A percentile compares a stretch with the other conserved stretches of the same genome.
These are phyloP conservation scores for Tetracentron sinense DNA, from an alignment of 164 flowering plant species.

Conservation along the genomic window DNA sequence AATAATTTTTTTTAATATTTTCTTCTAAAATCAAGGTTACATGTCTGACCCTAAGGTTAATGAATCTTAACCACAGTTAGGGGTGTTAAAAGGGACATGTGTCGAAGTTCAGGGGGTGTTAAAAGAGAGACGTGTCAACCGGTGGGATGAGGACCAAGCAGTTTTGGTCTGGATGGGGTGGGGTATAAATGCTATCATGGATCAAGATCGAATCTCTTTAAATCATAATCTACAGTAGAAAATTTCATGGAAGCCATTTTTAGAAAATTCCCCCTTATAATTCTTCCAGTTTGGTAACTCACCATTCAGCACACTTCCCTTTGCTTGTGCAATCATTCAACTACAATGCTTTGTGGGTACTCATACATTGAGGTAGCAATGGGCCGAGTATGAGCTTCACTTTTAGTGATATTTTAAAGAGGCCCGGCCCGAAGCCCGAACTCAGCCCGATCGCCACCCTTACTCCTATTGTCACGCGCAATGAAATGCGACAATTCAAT, in stretches of 20 bases:
- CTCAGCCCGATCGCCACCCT: too few relatives aligned
- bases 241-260: background rate
- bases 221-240: background rate
- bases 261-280: background rate
- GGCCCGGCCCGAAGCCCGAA: too few relatives aligned
- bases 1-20: background rate
- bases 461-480: too few relatives aligned
- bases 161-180: background rate
- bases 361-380: too few relatives aligned
- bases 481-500: too few relatives aligned
- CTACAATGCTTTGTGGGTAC: background rate
- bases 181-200: background rate
- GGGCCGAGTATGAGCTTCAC: too few relatives aligned
- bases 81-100: background rate
- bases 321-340: background rate
- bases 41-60: background rate
- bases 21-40: too few relatives aligned
- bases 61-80: too few relatives aligned
- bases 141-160: background rate
- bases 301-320: background rate
- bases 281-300: background rate
- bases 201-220: too few relatives aligned
- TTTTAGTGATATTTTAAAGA: too few relatives aligned
- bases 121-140: background rate
- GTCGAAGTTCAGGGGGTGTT: background rate